Evolutionary conservation across 192 early-diverging fungal genomes (phyloP), one percentile per base, ranked within the genome.

Genomic region (Backusella sp.): DNA sequence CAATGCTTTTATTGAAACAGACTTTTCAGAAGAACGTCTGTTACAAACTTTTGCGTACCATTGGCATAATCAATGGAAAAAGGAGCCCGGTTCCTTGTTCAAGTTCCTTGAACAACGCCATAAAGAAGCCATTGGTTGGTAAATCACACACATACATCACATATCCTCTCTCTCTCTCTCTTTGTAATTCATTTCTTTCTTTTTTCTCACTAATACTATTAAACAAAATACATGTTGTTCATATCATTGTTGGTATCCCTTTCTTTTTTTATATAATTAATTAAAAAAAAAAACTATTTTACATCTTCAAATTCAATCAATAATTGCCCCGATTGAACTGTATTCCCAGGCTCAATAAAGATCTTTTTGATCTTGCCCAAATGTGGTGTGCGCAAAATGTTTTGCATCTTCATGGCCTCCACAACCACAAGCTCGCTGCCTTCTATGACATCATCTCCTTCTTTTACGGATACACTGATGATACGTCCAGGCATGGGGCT

Each of bases 331-430:
- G 93, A 93, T 28, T 88, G 87, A 23, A 98, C 96, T 11, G 90
- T 89, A 21, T 87, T 86, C 6, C 95, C 94, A 1, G 89, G 80
- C 75, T 85, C 76, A 5, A 97, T 93, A 68, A 88, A 78, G 4
- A 98, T 89, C 28, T 91, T 90, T 84, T 91, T 92, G 74, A 98
- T 83, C 62, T 85, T 91, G 66, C 96, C 96, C 6, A 86, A 89
- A 17, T 90, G 87, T 4, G 94, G 88, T 11, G 96, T 90, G 2
- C 93, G 85, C 67, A 98, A 77, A 8, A 97, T 92, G 73, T 98
- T 98, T 76, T 97, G 96, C 97, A 98, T 98, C 86, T 96, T 96
- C 97, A 98, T 98, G 30, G 97, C 97, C 84, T 98, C 97, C 21
- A 98, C 94, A 0, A 95, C 91, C 0, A 90, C 93, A 34, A 98